phyloP scores from a whole-genome alignment of 2,329 filamentous ascomycete species.

The Fusarium sulawesiense region DNA sequence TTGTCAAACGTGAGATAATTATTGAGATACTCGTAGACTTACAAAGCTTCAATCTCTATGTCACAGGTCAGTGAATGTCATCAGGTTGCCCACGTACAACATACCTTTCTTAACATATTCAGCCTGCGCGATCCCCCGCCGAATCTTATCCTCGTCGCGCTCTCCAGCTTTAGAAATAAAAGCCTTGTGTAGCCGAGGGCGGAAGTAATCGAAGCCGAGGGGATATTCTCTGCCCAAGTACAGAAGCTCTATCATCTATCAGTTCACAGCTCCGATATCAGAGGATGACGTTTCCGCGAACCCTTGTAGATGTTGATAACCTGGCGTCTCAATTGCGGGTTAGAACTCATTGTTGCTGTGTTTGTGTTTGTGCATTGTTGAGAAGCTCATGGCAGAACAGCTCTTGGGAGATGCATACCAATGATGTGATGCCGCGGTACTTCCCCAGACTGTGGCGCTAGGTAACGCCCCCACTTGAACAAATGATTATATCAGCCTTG shows the following conservation, averaged over 20 bases:
- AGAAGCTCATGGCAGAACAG: background rate
- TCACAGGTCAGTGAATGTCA: slow-evolving; percentile 2
- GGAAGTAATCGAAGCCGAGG: slow-evolving; percentile 83
- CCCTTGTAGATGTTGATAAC: slow-evolving; percentile 93
- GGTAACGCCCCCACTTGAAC: slow-evolving; percentile 16
- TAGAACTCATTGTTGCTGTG: slow-evolving; percentile 50
- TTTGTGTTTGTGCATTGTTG: slow-evolving; percentile 10
- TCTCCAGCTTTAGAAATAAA: slow-evolving; percentile 81
- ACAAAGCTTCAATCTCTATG: slow-evolving; percentile 91
- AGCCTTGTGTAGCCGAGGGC: slow-evolving; percentile 82
- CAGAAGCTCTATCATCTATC: slow-evolving; percentile 73
- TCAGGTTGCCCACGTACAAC: background rate
- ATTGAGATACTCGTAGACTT: slow-evolving; percentile 56
- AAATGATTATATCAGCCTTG: slow-evolving; percentile 9
- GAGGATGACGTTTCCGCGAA: slow-evolving; percentile 48
- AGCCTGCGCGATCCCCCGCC: slow-evolving; percentile 78
- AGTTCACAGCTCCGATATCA: background rate
- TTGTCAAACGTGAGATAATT: background rate
- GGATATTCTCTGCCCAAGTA: slow-evolving; percentile 89
- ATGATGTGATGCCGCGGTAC: slow-evolving; percentile 20
- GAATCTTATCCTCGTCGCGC: slow-evolving; percentile 79
- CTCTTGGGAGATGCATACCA: background rate
- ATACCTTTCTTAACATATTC: slow-evolving; percentile 94
- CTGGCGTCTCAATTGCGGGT: slow-evolving; percentile 74
- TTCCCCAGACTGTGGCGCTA: slow-evolving; percentile 29